Conservation (phyloP, 306 rosid genomes). For the apple (Malus domestica) region DNA sequence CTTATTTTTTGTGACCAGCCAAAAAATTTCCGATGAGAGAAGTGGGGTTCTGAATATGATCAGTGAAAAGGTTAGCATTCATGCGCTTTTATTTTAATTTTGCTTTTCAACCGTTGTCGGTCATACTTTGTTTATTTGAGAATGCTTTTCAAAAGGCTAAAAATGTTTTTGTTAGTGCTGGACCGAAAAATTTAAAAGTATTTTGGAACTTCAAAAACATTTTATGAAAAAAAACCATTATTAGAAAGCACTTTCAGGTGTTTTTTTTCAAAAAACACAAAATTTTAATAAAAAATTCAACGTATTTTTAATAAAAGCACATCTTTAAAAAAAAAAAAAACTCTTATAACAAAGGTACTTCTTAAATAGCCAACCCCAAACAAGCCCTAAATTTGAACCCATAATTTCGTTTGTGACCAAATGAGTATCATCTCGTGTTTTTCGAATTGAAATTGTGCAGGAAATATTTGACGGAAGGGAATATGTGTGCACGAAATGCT, state of each 20-base stretch:
- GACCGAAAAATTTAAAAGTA: too few relatives aligned
- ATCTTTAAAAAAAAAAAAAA: too few relatives aligned
- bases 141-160: too few relatives aligned
- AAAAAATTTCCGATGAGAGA: slow-evolving; percentile 29
- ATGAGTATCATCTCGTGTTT: neutral
- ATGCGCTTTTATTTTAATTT: neutral
- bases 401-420: neutral
- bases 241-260: too few relatives aligned
- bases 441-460: neutral
- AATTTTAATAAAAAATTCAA: neutral
- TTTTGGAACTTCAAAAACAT: accelerated
- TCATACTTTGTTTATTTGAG: neutral
- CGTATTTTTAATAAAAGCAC: too few relatives aligned
- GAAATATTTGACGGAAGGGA: slow-evolving; percentile 31
- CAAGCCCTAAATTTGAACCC: neutral
- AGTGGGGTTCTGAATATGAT: slow-evolving; percentile 48
- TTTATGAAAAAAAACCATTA: too few relatives aligned
- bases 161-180: too few relatives aligned
- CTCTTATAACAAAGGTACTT: neutral
- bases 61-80: slow-evolving; percentile 47
- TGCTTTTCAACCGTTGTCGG: neutral
- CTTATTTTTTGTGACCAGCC: slow-evolving; percentile 29
- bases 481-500: slow-evolving; percentile 36
- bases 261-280: too few relatives aligned
- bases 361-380: neutral